A percentile compares a stretch with the other conserved stretches of the same genome.
phyloP scores from a whole-genome alignment of 768 basidiomycete species.

The Tylopilus vinaceipallidus region DNA sequence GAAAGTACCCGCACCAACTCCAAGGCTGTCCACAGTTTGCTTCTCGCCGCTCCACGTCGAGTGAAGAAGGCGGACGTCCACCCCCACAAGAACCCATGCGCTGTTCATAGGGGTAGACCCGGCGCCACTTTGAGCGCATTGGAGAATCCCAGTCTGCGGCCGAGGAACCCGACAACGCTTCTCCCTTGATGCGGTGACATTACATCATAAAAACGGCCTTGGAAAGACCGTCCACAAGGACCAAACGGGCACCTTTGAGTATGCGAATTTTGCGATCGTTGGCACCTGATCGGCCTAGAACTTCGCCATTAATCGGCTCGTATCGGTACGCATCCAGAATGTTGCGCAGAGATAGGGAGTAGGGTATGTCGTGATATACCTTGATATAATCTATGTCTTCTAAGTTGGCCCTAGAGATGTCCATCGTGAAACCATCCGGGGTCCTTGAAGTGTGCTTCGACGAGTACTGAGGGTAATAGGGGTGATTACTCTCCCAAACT shows the following conservation, averaged over 20 bases:
- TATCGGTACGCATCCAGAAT: slow-evolving; percentile 52
- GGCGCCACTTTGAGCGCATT: slow-evolving; percentile 16
- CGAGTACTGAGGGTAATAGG: slow-evolving; percentile 17
- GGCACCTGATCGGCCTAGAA: slow-evolving; percentile 24
- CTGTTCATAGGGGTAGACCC: slow-evolving; percentile 17
- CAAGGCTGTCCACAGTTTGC: slow-evolving; percentile 7
- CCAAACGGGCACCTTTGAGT: slow-evolving; percentile 47
- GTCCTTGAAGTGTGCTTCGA: slow-evolving; percentile 9
- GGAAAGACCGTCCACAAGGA: slow-evolving; percentile 46
- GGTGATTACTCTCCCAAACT: slow-evolving; percentile 26
- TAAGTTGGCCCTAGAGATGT: slow-evolving; percentile 23
- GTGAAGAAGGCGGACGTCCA: slow-evolving; percentile 14
- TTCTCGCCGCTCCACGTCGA: slow-evolving; percentile 11
- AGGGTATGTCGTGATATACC: slow-evolving; percentile 53
- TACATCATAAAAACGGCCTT: slow-evolving; percentile 43
- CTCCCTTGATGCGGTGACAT: slow-evolving; percentile 16
- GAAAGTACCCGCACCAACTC: slow-evolving; percentile 9
- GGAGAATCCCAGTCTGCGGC: slow-evolving; percentile 20
- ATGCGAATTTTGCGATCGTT: slow-evolving; percentile 41
- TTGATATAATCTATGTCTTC: slow-evolving; percentile 50
- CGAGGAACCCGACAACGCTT: slow-evolving; percentile 11
- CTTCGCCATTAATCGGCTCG: slow-evolving; percentile 11
- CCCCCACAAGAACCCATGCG: background rate
- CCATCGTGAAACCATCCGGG: slow-evolving; percentile 11
- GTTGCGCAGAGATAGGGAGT: slow-evolving; percentile 48